These are phyloP conservation scores for Phycomyces blakesleeanus DNA, from an alignment of 192 early-diverging fungal genomes.

Conservation along the genomic window DNA sequence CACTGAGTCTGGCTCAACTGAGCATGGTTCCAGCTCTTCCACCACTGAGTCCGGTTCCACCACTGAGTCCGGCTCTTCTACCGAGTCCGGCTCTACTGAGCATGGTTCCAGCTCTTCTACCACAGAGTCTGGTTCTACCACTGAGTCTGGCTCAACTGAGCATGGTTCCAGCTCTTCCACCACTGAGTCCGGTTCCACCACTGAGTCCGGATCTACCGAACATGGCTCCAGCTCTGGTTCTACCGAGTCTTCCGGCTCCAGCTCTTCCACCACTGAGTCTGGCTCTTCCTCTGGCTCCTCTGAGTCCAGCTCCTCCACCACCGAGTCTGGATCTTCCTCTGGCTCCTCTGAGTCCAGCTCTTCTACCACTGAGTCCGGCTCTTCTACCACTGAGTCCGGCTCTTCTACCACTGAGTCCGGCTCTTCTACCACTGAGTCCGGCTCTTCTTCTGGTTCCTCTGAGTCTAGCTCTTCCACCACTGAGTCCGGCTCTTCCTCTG, in stretches of 20 bases:
- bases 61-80: no score
- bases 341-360: background rate
- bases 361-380: background rate
- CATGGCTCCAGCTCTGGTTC: conserved; percentile 1
- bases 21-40: no score
- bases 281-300: background rate
- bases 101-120: background rate
- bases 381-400: background rate
- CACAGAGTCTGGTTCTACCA: background rate
- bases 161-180: background rate
- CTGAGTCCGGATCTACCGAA: background rate
- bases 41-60: no score
- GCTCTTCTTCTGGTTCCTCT: background rate
- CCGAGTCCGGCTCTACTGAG: no score
- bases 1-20: no score
- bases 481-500: background rate
- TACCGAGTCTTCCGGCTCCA: background rate
- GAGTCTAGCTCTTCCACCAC: background rate
- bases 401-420: background rate
- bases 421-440: background rate
- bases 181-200: background rate
- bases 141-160: background rate
- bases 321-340: background rate
- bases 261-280: background rate
- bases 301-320: background rate